A percentile compares a stretch with the other conserved stretches of the same genome.
Conservation (phyloP, 805 yeast species). For the Teunomyces lycoperdinae region DNA sequence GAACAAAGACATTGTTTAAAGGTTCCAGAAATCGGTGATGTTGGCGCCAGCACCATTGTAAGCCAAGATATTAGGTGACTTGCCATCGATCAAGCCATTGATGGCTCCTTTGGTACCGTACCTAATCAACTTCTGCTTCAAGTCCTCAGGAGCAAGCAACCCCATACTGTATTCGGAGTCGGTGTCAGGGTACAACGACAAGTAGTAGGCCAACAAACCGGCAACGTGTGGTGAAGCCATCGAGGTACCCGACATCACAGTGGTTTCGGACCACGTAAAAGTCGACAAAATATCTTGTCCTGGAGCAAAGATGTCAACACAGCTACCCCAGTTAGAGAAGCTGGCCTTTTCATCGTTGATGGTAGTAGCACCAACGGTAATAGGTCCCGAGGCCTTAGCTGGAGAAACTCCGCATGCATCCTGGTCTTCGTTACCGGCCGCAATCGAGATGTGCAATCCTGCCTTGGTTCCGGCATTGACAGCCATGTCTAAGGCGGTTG, state of each 20-base stretch:
- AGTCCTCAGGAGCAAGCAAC: conserved; percentile 64
- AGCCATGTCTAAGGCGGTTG: conserved; percentile 82
- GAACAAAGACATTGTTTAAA: not conserved
- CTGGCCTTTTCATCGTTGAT: conserved; percentile 86
- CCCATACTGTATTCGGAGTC: conserved; percentile 60
- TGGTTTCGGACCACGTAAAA: conserved; percentile 76
- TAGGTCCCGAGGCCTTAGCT: conserved; percentile 77
- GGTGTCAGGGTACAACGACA: conserved; percentile 78
- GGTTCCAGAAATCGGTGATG: conserved; percentile 60
- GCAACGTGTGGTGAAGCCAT: conserved; percentile 98
- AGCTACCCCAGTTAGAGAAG: conserved; percentile 92
- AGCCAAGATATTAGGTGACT: conserved; percentile 72
- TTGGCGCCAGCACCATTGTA: conserved; percentile 82
- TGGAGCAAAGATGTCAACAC: conserved; percentile 97
- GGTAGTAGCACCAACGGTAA: conserved; percentile 95
- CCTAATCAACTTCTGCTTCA: conserved; percentile 71
- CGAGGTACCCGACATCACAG: conserved; percentile 90
- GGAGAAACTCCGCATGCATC: conserved; percentile 94
- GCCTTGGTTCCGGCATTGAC: conserved; percentile 86
- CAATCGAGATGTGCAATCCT: conserved; percentile 90
- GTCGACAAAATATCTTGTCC: conserved; percentile 87
- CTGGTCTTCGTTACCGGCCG: conserved; percentile 92
- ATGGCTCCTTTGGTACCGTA: conserved; percentile 62
- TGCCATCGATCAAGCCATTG: conserved; percentile 60
- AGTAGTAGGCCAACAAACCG: conserved; percentile 85